Base-by-base conservation (phyloP, 495 filamentous ascomycete genomes). In the Neurospora pannonica region DNA sequence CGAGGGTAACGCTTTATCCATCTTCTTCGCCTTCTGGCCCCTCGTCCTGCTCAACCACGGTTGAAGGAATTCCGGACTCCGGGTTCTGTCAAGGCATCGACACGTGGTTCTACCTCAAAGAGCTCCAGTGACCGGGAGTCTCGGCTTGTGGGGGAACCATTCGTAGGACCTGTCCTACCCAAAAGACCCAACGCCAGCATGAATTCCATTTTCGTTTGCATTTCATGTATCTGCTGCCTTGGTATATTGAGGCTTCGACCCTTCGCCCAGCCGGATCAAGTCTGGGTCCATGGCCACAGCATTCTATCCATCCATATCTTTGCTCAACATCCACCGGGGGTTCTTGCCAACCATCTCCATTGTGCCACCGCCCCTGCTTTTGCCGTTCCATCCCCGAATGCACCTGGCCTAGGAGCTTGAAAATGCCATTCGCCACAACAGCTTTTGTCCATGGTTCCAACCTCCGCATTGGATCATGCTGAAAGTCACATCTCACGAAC, bases 291-390 rank as follows among this genome's bases (percentile, higher is more conserved):
- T 54, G 10, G 11, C 0, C 21, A 24, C n/a, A 1, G 6, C 10
- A 11, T 1, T 54, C 21, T 54, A 24, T 13, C 54, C 54, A 62
- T 31, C 13, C 54, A 3, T 34, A 7, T 17, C 6, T 34, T 0
- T 17, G 54, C 2, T 19, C 28, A 9, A 4, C 1, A 0, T 31
- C 0, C 54, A 34, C 15, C 1, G 10, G 34, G 34, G 19, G 28
- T 62, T 19, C 13, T 8, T 4, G 1, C 0, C 28, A 0, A 17
- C 0, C 8, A 4, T 17, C 0, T 19, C 8, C 54, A 34, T 34
- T 28, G 0, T 0, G 24, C 13, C 0, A 17, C 28, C 15, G 54
- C 0, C 9, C 6, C 28, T 17, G 13, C 3, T 0, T 0, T 17
- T 0, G 28, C 19, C 28, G 24, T 0, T 15, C 6, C 0, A 28